These are phyloP conservation scores for Apiotrichum domesticum DNA, from an alignment of 1,284 basidiomycete genomes.

Conservation along the genomic window DNA sequence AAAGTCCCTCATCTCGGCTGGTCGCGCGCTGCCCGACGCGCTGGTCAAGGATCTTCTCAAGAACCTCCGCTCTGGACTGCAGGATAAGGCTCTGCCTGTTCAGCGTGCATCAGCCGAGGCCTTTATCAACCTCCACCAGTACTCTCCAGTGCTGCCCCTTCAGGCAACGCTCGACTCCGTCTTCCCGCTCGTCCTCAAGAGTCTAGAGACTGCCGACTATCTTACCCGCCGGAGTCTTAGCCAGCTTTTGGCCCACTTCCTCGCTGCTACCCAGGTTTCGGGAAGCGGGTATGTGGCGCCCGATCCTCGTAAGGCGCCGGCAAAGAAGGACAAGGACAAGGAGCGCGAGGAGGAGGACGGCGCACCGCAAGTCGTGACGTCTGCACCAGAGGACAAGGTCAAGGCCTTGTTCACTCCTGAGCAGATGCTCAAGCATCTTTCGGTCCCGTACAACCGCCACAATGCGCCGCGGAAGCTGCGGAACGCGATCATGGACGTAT, in stretches of 20 bases:
- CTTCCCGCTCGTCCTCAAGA: constrained; percentile 63
- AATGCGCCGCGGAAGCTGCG: constrained; percentile 63
- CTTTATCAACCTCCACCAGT: constrained; percentile 30
- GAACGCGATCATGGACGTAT: constrained; percentile 84
- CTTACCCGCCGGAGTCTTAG: constrained; percentile 73
- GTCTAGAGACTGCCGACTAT: constrained; percentile 76
- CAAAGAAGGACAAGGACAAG: constrained; percentile 56
- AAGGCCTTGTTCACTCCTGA: constrained; percentile 67
- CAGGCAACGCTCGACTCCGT: constrained; percentile 30
- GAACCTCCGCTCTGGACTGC: constrained; percentile 65
- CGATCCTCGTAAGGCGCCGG: constrained; percentile 53
- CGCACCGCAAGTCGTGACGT: constrained; percentile 50
- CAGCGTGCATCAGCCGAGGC: constrained; percentile 73
- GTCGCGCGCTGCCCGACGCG: constrained; percentile 73
- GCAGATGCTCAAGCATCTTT: constrained; percentile 78
- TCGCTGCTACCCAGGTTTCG: constrained; percentile 77
- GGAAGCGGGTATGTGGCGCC: constrained; percentile 53
- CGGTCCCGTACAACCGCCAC: constrained; percentile 70
- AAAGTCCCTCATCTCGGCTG: constrained; percentile 70
- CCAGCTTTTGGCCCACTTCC: constrained; percentile 71
- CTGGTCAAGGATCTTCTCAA: constrained; percentile 78
- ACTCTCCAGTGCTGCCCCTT: constrained; percentile 32
- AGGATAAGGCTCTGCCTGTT: constrained; percentile 78
- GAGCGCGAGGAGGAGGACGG: constrained; percentile 58
- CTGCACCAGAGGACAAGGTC: constrained; percentile 54